Evolutionary conservation across 306 rosid genomes (phyloP), one percentile per base, ranked within the genome.

Genomic region (Begonia masoniana): DNA sequence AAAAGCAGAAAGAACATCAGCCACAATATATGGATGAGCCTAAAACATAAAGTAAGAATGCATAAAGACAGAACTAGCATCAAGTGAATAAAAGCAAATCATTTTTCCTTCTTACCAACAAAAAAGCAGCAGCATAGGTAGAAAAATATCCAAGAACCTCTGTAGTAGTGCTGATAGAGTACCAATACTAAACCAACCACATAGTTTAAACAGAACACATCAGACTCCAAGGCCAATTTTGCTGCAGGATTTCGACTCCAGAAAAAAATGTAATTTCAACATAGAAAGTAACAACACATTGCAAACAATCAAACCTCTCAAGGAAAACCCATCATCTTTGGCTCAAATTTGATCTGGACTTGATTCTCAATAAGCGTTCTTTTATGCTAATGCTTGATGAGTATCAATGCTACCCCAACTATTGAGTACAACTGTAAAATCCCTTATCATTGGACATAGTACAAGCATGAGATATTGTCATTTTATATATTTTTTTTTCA

Each of bases 101-200:
- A 65, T 68, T 53, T 59, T 63, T 67, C 39, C 65, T 80, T 71
- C 96, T 92, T 92, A 92, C 99, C 99, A 81, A 92, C 88, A 74
- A 84, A 71, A 82, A 83, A 70, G 96, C 96, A 79, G 99, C 95
- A 77, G 81, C 82, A 81, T 94, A 87, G 93, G 99, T 75, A 82
- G 99, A 77, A 79, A 77, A 83, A 57, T 62, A 71, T 88, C 93
- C 95, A 86, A 82, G 93, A 86, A 75, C 74, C 84, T 78, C 88
- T 70, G 96, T 82, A 78, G 82, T 80, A 81, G 60, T 72, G 96
- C 80, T 68, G 99, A 86, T 73, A 81, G 82, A 78, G 85, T 83
- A 92, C 80, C 84, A 81, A 71, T 70, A 83, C 76, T 78, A 83
- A 70, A 63, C 69, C 79, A 78, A 43, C 67, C 75, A 81, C 69